phyloP scores from a whole-genome alignment of 768 basidiomycete species.

The Termitomyces sp. region DNA sequence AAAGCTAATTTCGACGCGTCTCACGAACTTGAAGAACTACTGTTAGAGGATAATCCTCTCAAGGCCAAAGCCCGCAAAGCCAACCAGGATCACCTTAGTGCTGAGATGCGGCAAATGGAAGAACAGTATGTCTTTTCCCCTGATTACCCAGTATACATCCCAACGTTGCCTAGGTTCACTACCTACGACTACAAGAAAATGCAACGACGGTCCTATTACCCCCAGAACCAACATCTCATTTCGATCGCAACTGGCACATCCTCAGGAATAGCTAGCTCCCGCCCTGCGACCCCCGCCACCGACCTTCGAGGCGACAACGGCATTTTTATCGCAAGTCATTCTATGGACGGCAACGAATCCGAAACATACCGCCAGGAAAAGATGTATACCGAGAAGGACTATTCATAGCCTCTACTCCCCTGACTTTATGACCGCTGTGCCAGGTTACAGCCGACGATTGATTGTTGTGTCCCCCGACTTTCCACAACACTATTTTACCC shows the following conservation, averaged over 20 bases:
- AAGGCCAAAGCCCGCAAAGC: constrained; percentile 92
- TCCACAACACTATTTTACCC: not conserved
- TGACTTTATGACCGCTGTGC: not conserved
- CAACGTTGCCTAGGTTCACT: constrained; percentile 58
- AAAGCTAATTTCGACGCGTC: constrained; percentile 99
- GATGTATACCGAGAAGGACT: constrained; percentile 45
- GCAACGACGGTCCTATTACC: constrained; percentile 89
- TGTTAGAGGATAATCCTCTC: constrained; percentile 94
- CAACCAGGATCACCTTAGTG: constrained; percentile 83
- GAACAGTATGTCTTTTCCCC: constrained; percentile 67
- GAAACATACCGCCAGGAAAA: constrained; percentile 39
- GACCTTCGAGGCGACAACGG: constrained; percentile 44
- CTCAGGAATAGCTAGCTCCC: constrained; percentile 64
- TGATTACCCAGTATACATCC: constrained; percentile 4
- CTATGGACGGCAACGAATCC: constrained; percentile 35
- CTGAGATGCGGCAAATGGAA: constrained; percentile 97
- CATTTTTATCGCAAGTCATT: constrained; percentile 36
- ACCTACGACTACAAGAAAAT: constrained; percentile 92
- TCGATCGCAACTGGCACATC: constrained; percentile 76
- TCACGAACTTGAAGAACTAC: constrained; percentile 92
- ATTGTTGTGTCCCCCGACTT: not conserved
- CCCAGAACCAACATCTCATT: constrained; percentile 71
- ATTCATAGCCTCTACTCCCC: constrained; percentile 29
- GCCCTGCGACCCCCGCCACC: constrained; percentile 68
- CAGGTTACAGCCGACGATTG: not conserved